phyloP scores from a whole-genome alignment of 31 red algal genomes.

The Asparagopsis taxiformis region DNA sequence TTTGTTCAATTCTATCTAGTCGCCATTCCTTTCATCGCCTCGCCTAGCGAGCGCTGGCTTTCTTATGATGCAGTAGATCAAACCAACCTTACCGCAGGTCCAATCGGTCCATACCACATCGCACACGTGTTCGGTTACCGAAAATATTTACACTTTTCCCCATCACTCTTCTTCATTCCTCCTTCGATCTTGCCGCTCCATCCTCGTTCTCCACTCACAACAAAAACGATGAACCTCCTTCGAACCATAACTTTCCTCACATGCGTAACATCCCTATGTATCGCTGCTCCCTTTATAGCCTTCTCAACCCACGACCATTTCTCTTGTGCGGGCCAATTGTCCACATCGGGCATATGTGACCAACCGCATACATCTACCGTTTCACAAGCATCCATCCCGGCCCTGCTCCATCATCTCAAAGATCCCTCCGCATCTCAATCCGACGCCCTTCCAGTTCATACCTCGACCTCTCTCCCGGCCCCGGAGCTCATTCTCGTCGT shows the following conservation, averaged over 20 bases:
- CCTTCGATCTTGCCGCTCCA: not conserved
- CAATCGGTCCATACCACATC: too few species aligned
- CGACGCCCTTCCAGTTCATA: constrained; percentile 1
- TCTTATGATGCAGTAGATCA: too few species aligned
- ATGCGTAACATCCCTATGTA: not conserved
- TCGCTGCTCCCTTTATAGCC: not conserved
- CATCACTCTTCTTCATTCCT: not conserved
- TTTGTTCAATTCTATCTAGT: too few species aligned
- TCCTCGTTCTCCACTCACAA: not conserved
- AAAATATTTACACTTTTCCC: too few species aligned
- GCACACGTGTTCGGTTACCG: too few species aligned
- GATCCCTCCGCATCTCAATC: not conserved
- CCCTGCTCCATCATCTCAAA: not conserved
- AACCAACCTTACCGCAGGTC: too few species aligned
- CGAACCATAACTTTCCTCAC: not conserved
- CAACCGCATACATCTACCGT: not conserved
- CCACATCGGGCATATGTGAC: not conserved
- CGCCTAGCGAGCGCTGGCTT: too few species aligned
- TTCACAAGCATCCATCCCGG: not conserved
- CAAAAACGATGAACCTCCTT: not conserved
- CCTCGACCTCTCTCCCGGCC: not conserved
- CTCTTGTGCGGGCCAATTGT: not conserved
- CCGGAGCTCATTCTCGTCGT: constrained; percentile 24
- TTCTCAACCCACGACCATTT: constrained; percentile 1
- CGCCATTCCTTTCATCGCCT: too few species aligned